Evolutionary conservation across 441 rosid species (phyloP), one percentile per base, ranked within the genome.

Genomic region (Omphalea diandra): DNA sequence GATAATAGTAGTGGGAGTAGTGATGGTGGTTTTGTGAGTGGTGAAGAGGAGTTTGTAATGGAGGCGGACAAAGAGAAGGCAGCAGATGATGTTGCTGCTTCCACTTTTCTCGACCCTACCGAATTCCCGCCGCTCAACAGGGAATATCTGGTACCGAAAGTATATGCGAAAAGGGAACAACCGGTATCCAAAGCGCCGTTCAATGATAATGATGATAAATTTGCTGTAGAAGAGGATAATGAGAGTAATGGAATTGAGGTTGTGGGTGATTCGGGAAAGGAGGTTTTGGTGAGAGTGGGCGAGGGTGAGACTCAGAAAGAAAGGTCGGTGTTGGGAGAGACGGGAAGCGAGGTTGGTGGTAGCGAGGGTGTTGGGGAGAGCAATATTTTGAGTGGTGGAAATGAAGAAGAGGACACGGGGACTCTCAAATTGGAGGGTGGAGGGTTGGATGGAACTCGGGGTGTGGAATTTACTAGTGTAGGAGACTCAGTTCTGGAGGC

Each of bases 31-130:
- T 78, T 75, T 78, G 72, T 77, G 77, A 86, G 83, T 67, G 83
- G 80, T 31, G 81, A 41, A 7, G 85, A 84, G 79, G 88, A 76
- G 71, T 73, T 86, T 12, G 84, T 82, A 49, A 65, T 84, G 33
- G 79, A 76, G 0, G 38, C 76, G 33, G 14, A n/a, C n/a, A n/a
- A n/a, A n/a, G n/a, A n/a, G n/a, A n/a, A n/a, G n/a, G n/a, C n/a
- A n/a, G n/a, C n/a, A n/a, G n/a, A n/a, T n/a, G 6, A 31, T 44
- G 59, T 18, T 65, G 35, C 2, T 12, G 74, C 62, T 65, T 44
- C 72, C 67, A 26, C 76, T 63, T 77, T 46, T 3, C 58, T 54
- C 50, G 80, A 71, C 54, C 72, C 77, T 44, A 54, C n/a, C 75
- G 73, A 63, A 43, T 66, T 69, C 29, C 72, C 75, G 20, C 56